phyloP scores from a whole-genome alignment of 345 rosid species.

The Raphanus sativus region DNA sequence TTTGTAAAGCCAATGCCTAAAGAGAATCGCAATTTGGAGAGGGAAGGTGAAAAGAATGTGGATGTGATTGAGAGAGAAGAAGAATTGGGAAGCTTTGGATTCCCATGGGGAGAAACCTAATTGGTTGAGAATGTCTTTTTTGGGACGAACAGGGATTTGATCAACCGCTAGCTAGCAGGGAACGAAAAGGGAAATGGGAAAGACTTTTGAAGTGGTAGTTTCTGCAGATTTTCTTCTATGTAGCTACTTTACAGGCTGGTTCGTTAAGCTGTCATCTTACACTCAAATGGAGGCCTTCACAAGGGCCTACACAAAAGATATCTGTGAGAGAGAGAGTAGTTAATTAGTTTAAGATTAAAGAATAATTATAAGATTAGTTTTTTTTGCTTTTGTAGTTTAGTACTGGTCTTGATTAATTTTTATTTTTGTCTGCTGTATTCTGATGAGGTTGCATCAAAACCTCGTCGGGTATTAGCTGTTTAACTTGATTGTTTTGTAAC shows the following conservation, averaged over 20 bases:
- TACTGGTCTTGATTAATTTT: too few relatives aligned
- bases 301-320: background rate
- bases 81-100: background rate
- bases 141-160: background rate
- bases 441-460: too few relatives aligned
- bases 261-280: background rate
- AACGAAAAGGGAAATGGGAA: background rate
- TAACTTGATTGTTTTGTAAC: too few relatives aligned
- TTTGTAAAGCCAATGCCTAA: background rate
- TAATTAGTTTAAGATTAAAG: background rate
- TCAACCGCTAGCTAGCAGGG: background rate
- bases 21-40: background rate
- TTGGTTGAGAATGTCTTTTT: background rate
- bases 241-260: background rate
- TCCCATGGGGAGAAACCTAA: background rate
- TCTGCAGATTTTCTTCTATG: background rate
- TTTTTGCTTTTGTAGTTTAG: too few relatives aligned
- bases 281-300: background rate
- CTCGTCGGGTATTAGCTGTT: too few relatives aligned
- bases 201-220: background rate
- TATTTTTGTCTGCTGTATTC: too few relatives aligned
- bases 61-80: background rate
- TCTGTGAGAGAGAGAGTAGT: background rate
- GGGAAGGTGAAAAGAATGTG: conserved; percentile 2
- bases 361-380: too few relatives aligned